These are phyloP conservation scores for Nemania diffusa DNA, from an alignment of 2,329 filamentous ascomycete genomes.

Conservation along the genomic window DNA sequence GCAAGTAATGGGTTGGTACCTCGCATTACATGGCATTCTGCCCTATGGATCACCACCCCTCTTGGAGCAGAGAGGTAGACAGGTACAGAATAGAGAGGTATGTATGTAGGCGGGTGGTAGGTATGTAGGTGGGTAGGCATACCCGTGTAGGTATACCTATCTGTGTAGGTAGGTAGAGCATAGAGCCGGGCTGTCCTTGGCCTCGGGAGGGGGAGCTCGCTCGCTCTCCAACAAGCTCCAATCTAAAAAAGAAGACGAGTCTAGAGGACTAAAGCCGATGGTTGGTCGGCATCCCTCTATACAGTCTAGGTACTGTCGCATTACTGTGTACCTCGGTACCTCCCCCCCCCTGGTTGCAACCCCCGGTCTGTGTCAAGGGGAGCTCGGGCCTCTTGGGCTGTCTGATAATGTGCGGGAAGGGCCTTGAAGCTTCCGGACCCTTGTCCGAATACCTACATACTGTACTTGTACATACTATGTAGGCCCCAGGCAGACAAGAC, in stretches of 20 bases:
- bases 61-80: slow-evolving; percentile 11
- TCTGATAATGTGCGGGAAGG: slow-evolving; percentile 8
- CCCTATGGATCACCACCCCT: slow-evolving; percentile 3
- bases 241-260: slow-evolving; percentile 33
- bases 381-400: slow-evolving; percentile 28
- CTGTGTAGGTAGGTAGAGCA: too few species aligned
- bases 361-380: slow-evolving; percentile 4
- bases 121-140: too few species aligned
- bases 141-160: too few species aligned
- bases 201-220: slow-evolving; percentile 5
- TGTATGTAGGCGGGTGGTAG: too few species aligned
- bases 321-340: slow-evolving; percentile 14
- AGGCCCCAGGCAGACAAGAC: slow-evolving; percentile 9
- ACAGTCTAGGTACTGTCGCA: not conserved
- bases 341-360: slow-evolving; percentile 4
- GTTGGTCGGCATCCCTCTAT: slow-evolving; percentile 28
- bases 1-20: slow-evolving; percentile 42
- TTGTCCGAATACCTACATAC: not conserved
- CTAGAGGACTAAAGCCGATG: slow-evolving; percentile 24
- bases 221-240: slow-evolving; percentile 34
- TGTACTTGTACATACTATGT: not conserved
- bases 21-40: slow-evolving; percentile 38
- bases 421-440: slow-evolving; percentile 19
- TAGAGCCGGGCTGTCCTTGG: too few species aligned
- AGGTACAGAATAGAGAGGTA: not conserved